Conservation (phyloP, 495 filamentous ascomycete genomes). For the Penicillium herquei region DNA sequence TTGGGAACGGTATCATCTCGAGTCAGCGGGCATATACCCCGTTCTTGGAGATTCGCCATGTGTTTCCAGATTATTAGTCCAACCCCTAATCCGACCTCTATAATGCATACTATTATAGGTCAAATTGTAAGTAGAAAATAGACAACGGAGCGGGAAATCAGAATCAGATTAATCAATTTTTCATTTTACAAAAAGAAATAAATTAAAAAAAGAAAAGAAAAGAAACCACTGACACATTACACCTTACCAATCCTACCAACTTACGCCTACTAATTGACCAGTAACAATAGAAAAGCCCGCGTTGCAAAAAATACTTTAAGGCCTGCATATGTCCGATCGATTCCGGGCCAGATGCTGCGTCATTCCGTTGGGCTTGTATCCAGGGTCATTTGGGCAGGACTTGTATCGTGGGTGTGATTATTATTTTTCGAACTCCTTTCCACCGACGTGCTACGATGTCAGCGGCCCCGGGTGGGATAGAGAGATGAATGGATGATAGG, state of each 20-base stretch:
- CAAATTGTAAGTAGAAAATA: not conserved
- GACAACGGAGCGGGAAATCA: not conserved
- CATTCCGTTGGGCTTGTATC: conserved; percentile 3
- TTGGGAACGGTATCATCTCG: too few relatives aligned
- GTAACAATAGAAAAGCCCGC: not conserved
- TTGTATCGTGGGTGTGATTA: not conserved
- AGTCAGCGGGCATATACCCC: not conserved
- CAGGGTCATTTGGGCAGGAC: not conserved
- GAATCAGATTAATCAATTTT: too few relatives aligned
- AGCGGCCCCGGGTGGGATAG: not conserved
- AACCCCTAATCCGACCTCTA: not conserved
- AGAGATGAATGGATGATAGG: not conserved
- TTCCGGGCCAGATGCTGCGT: conserved; percentile 7
- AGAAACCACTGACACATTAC: not conserved
- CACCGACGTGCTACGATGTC: not conserved
- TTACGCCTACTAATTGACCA: not conserved
- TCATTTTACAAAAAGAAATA: not conserved
- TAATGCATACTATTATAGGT: not conserved
- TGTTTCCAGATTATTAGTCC: not conserved
- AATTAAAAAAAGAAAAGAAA: not conserved
- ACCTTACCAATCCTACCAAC: not conserved
- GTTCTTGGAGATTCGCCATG: not conserved
- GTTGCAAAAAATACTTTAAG: not conserved
- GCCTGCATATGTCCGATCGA: conserved; percentile 7
- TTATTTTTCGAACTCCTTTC: not conserved